Conservation (phyloP, 2,329 filamentous ascomycete genomes). For the Seiridium unicorne region DNA sequence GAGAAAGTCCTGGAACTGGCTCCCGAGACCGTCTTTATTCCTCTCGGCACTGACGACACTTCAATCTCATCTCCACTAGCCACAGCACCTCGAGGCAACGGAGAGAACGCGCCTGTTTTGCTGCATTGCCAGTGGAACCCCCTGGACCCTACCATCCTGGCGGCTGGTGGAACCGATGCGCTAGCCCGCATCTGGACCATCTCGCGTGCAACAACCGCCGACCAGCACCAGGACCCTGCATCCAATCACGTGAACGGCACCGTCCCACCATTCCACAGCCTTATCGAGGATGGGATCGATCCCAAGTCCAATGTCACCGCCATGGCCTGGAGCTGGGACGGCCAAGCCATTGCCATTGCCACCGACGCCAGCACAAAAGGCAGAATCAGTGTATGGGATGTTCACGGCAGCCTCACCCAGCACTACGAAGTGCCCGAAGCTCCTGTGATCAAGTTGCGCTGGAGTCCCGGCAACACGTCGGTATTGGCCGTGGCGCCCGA, state of each 20-base stretch:
- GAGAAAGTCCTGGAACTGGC: slow-evolving; percentile 63
- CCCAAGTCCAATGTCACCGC: slow-evolving; percentile 53
- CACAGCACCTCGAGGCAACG: slow-evolving; percentile 29
- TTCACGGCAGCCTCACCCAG: slow-evolving; percentile 50
- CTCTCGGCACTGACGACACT: slow-evolving; percentile 41
- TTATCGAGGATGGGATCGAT: slow-evolving; percentile 54
- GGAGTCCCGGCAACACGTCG: slow-evolving; percentile 56
- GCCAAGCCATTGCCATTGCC: slow-evolving; percentile 55
- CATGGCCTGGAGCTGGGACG: slow-evolving; percentile 60
- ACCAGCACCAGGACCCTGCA: slow-evolving; percentile 39
- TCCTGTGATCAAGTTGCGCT: slow-evolving; percentile 61
- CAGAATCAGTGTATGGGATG: slow-evolving; percentile 54
- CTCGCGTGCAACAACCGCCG: slow-evolving; percentile 49
- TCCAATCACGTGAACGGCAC: slow-evolving; percentile 42
- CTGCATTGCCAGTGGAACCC: slow-evolving; percentile 71
- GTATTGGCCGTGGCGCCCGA: slow-evolving; percentile 58
- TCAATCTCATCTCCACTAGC: slow-evolving; percentile 35
- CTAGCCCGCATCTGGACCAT: slow-evolving; percentile 69
- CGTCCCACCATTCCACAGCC: slow-evolving; percentile 40
- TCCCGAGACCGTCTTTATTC: slow-evolving; percentile 59
- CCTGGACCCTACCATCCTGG: slow-evolving; percentile 61
- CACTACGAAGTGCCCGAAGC: slow-evolving; percentile 57
- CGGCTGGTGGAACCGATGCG: slow-evolving; percentile 67
- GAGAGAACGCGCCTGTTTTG: slow-evolving; percentile 58
- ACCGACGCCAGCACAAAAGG: slow-evolving; percentile 54